Percentiles rank a stretch among this genome's conserved stretches.
These are phyloP conservation scores for Naegleria fowleri DNA, from an alignment of 208 protist species.

Conservation along the genomic window DNA sequence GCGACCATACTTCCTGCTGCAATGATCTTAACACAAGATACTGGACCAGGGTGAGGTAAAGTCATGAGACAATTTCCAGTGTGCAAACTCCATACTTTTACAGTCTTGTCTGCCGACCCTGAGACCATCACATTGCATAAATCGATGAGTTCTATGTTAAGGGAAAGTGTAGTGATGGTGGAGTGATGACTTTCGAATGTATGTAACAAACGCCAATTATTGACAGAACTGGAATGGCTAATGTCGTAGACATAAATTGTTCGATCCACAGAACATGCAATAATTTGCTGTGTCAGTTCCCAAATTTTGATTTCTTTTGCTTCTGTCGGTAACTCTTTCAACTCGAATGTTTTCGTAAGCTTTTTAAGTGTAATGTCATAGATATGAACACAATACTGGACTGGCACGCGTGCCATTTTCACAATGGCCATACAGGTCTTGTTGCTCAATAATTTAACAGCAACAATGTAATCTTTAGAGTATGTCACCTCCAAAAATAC, in stretches of 20 bases:
- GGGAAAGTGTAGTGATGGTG: not conserved
- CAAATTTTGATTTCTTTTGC: not conserved
- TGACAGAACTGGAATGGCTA: not conserved
- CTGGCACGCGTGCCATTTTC: not conserved
- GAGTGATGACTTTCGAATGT: not conserved
- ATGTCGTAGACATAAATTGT: slow-evolving; percentile 3
- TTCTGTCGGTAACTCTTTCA: not conserved
- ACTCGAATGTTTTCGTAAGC: not conserved
- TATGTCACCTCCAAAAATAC: not conserved
- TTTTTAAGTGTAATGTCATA: not conserved
- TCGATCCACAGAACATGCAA: not conserved
- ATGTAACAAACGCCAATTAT: not conserved
- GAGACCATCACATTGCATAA: not conserved
- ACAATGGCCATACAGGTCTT: not conserved
- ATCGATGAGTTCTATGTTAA: not conserved
- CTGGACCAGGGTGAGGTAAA: not conserved
- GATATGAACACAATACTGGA: slow-evolving; percentile 7
- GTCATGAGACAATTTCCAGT: slow-evolving; percentile 3
- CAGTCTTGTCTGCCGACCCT: not conserved
- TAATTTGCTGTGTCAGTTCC: not conserved
- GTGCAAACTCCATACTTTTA: slow-evolving; percentile 13
- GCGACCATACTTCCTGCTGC: slow-evolving; percentile 1
- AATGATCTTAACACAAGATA: slow-evolving; percentile 9
- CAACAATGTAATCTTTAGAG: slow-evolving; percentile 1
- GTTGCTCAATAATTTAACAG: slow-evolving; percentile 15